Evolutionary conservation across 257 asterid genomes (phyloP), one percentile per base, ranked within the genome.

Genomic region (Solanum pinnatisectum): DNA sequence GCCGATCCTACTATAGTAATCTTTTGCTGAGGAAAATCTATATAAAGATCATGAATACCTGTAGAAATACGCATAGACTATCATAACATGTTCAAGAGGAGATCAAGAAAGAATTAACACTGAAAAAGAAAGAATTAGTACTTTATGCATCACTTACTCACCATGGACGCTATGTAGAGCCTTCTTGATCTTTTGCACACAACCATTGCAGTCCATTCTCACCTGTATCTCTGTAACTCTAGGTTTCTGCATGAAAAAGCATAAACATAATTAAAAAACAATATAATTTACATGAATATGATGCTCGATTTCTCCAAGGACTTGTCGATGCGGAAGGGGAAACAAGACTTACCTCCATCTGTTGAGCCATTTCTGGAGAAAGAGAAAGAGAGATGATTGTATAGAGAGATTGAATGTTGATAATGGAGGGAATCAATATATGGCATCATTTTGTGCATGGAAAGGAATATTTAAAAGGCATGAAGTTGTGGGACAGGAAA

Each of bases 151-250:
- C 37, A 18, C 44, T 90, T 83, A 89, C 93, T 90, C 79, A 94
- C 99, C 98, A n/a, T 86, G 89, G 89, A 96, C 77, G 22, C 98
- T 94, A 84, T 93, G 92, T 10, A 96, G 87, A 71, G 98, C 96
- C 36, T 92, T 96, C 95, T 96, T 96, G 94, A 94, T 90, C 91
- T 95, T 95, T 87, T 96, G 98, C 10, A 95, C 96, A 65, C 98
- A 95, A 25, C 99, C 98, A 86, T 95, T 95, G 71, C 99, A 94
- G 86, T 95, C 98, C 97, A 96, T 95, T 81, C 97, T 88, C 71
- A 94, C 98, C 90, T 88, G 93, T 60, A 96, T 92, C 94, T 96
- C 99, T 4, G 94, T 94, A 15, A 87, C 59, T 23, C 76, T 87
- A 42, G 49, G 20, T 71, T 81, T 84, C 71, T 44, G 33, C 84